Evolutionary conservation across 2,329 filamentous ascomycete species (phyloP), one percentile per base, ranked within the genome.

Genomic region (Catunica adiposa): DNA sequence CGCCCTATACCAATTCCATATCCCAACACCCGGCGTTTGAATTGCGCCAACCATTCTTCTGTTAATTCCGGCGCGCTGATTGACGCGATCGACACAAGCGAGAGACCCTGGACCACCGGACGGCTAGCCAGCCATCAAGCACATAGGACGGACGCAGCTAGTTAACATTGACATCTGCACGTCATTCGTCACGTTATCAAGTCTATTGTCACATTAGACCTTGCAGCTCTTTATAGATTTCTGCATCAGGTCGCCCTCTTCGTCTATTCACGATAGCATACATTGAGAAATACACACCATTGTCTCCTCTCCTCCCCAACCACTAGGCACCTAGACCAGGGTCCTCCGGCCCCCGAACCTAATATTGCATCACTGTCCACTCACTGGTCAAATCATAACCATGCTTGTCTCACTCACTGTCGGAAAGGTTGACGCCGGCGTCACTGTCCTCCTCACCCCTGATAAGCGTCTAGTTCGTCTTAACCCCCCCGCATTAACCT

Each of bases 371-470:
- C 11, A 48, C 17, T 42, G 6, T 51, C 48, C 6, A 11, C 20
- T 25, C 25, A 31, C n/a, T n/a, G n/a, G n/a, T 20, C 23, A 9
- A 11, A 17, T 22, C 3, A 44, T 22, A 5, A 14, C 37, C 23
- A 97, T 98, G 92, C 78, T 97, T 66, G 87, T 98, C 71, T 97
- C 92, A 62, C 78, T 98, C 67, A 97, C 90, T 53, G 92, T 98
- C 70, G 92, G 92, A 75, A 98, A 98, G 75, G 92, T 98, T 71
- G 92, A 98, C 71, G 92, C 92, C 65, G 92, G 92, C 71, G 90
- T 98, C 67, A 94, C 92, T 52, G 92, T 98, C 60, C 83, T 98
- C 56, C 74, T 98, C 66, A 98, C 92, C 51, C 86, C 94, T 67
- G 92, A 98, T 70, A 97, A 97, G 71, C 84, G 92, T 67, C 78